These are phyloP conservation scores for Paracamarosporium sp. DNA, from an alignment of 2,329 filamentous ascomycete species.

Conservation along the genomic window DNA sequence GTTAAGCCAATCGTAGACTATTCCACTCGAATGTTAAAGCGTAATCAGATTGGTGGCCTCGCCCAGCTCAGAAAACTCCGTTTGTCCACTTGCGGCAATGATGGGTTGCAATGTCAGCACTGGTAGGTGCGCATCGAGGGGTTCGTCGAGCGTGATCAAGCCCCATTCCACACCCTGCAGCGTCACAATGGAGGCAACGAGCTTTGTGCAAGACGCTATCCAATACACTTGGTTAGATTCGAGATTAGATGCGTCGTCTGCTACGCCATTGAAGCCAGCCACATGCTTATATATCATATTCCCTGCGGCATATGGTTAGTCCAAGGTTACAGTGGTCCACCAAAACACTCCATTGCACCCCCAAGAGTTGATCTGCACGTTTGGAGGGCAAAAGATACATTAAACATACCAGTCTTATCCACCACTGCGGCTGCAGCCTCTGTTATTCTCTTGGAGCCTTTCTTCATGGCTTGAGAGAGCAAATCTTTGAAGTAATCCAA, in stretches of 20 bases:
- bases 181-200: constrained; percentile 42
- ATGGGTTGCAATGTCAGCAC: constrained; percentile 28
- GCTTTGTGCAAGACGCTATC: constrained; percentile 49
- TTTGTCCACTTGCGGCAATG: constrained; percentile 7
- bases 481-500: constrained; percentile 32
- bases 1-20: constrained; percentile 52
- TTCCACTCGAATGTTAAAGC: constrained; percentile 53
- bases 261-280: constrained; percentile 43
- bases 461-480: constrained; percentile 25
- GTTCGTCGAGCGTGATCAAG: constrained; percentile 35
- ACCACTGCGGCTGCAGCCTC: constrained; percentile 28
- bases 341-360: background rate
- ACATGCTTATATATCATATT: constrained; percentile 47
- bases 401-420: constrained; percentile 21
- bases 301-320: constrained; percentile 37
- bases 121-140: constrained; percentile 26
- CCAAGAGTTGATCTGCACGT: background rate
- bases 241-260: constrained; percentile 55
- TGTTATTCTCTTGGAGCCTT: constrained; percentile 24
- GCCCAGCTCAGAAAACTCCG: constrained; percentile 10
- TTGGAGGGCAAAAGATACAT: background rate
- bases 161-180: constrained; percentile 46
- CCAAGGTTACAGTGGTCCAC: constrained; percentile 1
- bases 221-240: constrained; percentile 59
- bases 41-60: constrained; percentile 24